A percentile compares a stretch with the other conserved stretches of the same genome.
phyloP scores from a whole-genome alignment of 2,329 filamentous ascomycete genomes.

The Ambrosiella xylebori region DNA sequence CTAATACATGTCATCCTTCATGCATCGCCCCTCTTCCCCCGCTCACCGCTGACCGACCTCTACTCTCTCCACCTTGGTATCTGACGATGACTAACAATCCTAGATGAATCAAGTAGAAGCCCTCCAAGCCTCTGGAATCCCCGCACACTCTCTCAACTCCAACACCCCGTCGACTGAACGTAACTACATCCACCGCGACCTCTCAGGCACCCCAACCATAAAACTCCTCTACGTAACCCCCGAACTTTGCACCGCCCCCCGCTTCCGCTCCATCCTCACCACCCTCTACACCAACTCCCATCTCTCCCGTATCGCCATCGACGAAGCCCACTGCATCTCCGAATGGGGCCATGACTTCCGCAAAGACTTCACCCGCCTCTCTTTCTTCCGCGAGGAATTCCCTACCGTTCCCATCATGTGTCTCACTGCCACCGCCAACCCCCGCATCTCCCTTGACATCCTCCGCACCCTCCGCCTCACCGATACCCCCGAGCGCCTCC shows the following conservation, averaged over 20 bases:
- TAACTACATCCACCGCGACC: conserved; percentile 55
- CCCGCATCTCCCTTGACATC: conserved; percentile 65
- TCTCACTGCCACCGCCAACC: conserved; percentile 78
- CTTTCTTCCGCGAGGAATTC: conserved; percentile 69
- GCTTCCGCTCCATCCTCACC: conserved; percentile 58
- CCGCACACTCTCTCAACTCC: conserved; percentile 75
- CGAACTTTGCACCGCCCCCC: conserved; percentile 62
- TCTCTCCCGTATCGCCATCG: conserved; percentile 73
- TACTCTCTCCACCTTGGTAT: not conserved
- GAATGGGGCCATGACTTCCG: conserved; percentile 98
- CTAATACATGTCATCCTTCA: not conserved
- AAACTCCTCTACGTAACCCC: conserved; percentile 86
- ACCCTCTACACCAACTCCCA: conserved; percentile 65
- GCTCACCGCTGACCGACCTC: not conserved
- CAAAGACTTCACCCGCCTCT: conserved; percentile 73
- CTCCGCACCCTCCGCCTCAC: conserved; percentile 57
- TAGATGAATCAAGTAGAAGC: conserved; percentile 85
- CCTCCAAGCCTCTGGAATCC: conserved; percentile 54
- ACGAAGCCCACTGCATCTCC: conserved; percentile 92
- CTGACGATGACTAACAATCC: not conserved
- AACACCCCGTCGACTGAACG: conserved; percentile 51
- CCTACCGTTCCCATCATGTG: conserved; percentile 82
- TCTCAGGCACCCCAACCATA: conserved; percentile 72
- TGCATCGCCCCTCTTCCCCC: not conserved
- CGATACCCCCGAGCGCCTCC: conserved; percentile 37